Evolutionary conservation across 257 asterid genomes (phyloP).

Genomic region (Paulownia fortunei): DNA sequence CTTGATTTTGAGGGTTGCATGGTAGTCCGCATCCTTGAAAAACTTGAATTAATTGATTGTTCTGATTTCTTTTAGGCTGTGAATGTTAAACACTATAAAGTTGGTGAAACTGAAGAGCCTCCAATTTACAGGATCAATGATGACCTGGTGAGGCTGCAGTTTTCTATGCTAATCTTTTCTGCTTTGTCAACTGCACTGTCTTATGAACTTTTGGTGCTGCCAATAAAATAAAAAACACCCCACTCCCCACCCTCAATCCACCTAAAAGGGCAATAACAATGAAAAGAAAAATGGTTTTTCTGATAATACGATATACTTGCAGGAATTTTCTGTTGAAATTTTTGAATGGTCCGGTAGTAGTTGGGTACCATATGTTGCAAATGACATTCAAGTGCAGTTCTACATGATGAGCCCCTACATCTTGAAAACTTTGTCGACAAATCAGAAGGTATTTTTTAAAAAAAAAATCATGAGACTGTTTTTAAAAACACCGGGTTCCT

Average conservation of each 20-base stretch:
- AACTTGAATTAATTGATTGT: conserved; percentile 15
- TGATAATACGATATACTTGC: conserved; percentile 27
- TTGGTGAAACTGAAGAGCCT: conserved; percentile 79
- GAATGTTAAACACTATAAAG: conserved; percentile 75
- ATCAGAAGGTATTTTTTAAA: conserved; percentile 68
- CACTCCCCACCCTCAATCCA: background rate
- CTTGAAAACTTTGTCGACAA: conserved; percentile 79
- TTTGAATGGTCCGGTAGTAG: conserved; percentile 80
- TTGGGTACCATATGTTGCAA: conserved; percentile 82
- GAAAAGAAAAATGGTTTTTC: background rate
- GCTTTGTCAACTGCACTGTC: background rate
- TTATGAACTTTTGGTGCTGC: background rate
- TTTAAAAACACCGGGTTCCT: background rate
- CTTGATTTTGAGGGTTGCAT: conserved; percentile 20
- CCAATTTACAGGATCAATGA: conserved; percentile 79
- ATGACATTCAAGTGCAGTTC: conserved; percentile 88
- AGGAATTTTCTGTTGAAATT: conserved; percentile 80
- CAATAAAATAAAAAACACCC: background rate
- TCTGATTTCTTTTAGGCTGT: conserved; percentile 59
- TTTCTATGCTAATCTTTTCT: background rate
- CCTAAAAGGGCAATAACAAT: background rate
- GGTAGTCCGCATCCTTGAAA: background rate
- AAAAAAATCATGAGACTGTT: background rate
- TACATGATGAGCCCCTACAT: conserved; percentile 95
- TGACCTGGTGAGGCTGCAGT: conserved; percentile 55